These are phyloP conservation scores for Metarhizium humberi DNA, from an alignment of 2,329 filamentous ascomycete species.

Conservation along the genomic window DNA sequence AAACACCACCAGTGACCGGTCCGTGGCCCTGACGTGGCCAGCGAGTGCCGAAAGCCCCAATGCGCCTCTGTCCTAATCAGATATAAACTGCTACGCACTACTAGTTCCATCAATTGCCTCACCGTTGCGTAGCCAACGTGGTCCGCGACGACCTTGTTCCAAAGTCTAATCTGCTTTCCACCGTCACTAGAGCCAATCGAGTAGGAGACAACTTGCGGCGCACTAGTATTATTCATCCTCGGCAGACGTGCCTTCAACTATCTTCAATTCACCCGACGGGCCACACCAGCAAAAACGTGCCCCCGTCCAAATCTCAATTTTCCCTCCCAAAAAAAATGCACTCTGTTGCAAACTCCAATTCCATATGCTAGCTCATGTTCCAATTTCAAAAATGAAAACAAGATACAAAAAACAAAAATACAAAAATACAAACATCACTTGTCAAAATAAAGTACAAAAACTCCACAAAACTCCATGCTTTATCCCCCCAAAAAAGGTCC, in stretches of 20 bases:
- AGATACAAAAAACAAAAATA: not conserved
- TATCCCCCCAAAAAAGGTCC: not conserved
- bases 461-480: not conserved
- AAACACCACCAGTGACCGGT: too few relatives aligned
- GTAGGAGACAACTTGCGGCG: not conserved
- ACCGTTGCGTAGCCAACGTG: too few relatives aligned
- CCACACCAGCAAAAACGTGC: not conserved
- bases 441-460: constrained; percentile 1
- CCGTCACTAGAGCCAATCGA: not conserved
- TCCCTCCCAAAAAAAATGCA: not conserved
- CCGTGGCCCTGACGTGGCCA: too few relatives aligned
- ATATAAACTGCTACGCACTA: too few relatives aligned
- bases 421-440: not conserved
- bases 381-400: not conserved
- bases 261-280: not conserved
- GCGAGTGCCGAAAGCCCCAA: too few relatives aligned
- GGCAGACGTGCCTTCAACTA: not conserved
- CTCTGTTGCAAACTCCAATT: not conserved
- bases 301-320: not conserved
- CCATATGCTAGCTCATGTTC: not conserved
- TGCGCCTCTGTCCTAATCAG: too few relatives aligned
- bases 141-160: too few relatives aligned
- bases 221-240: not conserved
- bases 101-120: too few relatives aligned
- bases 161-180: too few relatives aligned